Base-by-base conservation (phyloP, 2,329 filamentous ascomycete species). In the Aureobasidium sp. region DNA sequence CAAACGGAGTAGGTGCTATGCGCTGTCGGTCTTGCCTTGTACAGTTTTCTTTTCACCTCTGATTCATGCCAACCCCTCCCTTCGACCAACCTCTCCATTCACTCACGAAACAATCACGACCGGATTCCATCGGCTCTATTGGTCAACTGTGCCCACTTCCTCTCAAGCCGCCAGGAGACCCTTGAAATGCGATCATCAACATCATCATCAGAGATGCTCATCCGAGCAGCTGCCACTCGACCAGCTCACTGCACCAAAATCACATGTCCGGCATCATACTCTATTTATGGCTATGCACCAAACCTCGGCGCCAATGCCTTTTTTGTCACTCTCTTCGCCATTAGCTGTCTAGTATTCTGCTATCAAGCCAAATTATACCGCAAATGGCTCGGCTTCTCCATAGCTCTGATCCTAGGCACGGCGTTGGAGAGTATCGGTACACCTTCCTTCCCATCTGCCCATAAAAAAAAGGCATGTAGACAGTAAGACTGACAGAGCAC, bases 381-480 rank as follows among this genome's bases (percentile, higher is more conserved):
- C 34, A 73, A 67, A 57, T 69, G 72, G 71, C 70, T 49, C 27
- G 72, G 77, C 27, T 80, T 78, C 70, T 77, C 73, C 2, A 68
- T 71, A 25, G 73, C 72, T 8, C 72, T 78, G 55, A 70, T 71
- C n/a, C 67, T 78, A 29, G 78, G 77, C 2, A 75, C 75, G 12
- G 64, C 78, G 5, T 70, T 74, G 47, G 77, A 79, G 65, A 64
- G 74, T 7, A 66, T 77, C 8, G 78, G 58, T 52, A 51, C 25
- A 41, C 2, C n/a, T 22, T 9, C n/a, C 27, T 7, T 39, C 36
- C 15, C 36, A 39, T 27, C 42, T 27, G 3, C 2, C 9, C 3
- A 8, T 1, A 5, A 15, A 2, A 11, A 29, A 12, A 8, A 41
- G 34, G 2, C 36, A 3, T 12, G 14, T 3, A 25, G 9, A 29